Conservation (phyloP, 495 filamentous ascomycete species). For the Neurospora tetraspora region DNA sequence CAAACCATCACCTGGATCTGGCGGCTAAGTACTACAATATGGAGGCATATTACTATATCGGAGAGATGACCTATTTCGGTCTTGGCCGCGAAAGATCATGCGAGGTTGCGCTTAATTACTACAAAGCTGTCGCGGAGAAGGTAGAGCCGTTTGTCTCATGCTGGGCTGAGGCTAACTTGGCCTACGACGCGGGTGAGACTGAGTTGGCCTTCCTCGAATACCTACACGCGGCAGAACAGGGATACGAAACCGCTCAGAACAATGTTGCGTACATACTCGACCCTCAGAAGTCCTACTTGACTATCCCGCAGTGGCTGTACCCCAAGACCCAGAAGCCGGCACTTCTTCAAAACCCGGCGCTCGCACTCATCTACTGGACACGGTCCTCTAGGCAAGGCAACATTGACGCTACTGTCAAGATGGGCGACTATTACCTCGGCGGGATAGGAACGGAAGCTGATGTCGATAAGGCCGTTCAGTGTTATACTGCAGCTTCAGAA, state of each 20-base stretch:
- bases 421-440: slow-evolving; percentile 90
- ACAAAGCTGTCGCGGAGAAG: slow-evolving; percentile 90
- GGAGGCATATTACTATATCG: slow-evolving; percentile 92
- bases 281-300: slow-evolving; percentile 50
- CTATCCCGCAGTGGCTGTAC: slow-evolving; percentile 29
- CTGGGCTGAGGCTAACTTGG: slow-evolving; percentile 75
- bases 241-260: slow-evolving; percentile 84
- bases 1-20: slow-evolving; percentile 84
- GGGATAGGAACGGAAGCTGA: slow-evolving; percentile 68
- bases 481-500: slow-evolving; percentile 87
- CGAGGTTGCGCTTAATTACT: slow-evolving; percentile 70
- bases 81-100: slow-evolving; percentile 75
- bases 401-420: slow-evolving; percentile 89
- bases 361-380: slow-evolving; percentile 93
- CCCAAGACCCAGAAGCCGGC: slow-evolving; percentile 28
- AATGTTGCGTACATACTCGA: slow-evolving; percentile 93
- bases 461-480: slow-evolving; percentile 80
- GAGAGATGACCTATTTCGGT: slow-evolving; percentile 76
- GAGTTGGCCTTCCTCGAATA: slow-evolving; percentile 77
- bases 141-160: slow-evolving; percentile 77
- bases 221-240: slow-evolving; percentile 92
- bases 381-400: slow-evolving; percentile 89
- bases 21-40: slow-evolving; percentile 81
- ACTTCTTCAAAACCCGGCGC: slow-evolving; percentile 56
- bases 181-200: slow-evolving; percentile 74